Conservation (phyloP, 768 basidiomycete genomes). For the Tylopilus rubrobrunneus region DNA sequence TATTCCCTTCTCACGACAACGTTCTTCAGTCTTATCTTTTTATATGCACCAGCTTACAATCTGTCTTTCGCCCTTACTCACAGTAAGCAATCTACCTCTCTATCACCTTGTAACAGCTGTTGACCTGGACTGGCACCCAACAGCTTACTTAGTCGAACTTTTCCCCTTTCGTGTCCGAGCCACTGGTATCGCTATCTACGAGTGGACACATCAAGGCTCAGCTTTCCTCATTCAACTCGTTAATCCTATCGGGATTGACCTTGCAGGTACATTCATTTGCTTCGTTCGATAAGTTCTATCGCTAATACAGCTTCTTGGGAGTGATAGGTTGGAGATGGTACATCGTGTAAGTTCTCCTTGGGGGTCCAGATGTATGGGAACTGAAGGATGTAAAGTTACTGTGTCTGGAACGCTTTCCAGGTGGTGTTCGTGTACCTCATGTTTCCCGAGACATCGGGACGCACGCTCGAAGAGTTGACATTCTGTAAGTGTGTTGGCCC, state of each 20-base stretch:
- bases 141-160: conserved; percentile 64
- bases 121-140: conserved; percentile 19
- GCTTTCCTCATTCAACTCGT: conserved; percentile 14
- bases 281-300: neutral
- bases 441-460: conserved; percentile 19
- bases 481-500: conserved; percentile 21
- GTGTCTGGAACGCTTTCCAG: conserved; percentile 15
- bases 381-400: conserved; percentile 8
- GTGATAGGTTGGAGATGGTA: conserved; percentile 11
- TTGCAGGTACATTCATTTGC: conserved; percentile 1
- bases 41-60: neutral
- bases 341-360: conserved; percentile 1
- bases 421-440: conserved; percentile 14
- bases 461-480: conserved; percentile 17
- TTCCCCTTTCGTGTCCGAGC: conserved; percentile 63
- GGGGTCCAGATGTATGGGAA: neutral
- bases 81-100: neutral
- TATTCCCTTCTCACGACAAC: neutral
- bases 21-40: conserved; percentile 9
- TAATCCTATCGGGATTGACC: conserved; percentile 15
- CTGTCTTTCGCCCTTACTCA: neutral
- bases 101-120: no score
- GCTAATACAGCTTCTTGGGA: neutral
- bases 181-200: conserved; percentile 55
- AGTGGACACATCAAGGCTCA: conserved; percentile 40